phyloP scores from a whole-genome alignment of 345 rosid species.

The Sonneratia alba region DNA sequence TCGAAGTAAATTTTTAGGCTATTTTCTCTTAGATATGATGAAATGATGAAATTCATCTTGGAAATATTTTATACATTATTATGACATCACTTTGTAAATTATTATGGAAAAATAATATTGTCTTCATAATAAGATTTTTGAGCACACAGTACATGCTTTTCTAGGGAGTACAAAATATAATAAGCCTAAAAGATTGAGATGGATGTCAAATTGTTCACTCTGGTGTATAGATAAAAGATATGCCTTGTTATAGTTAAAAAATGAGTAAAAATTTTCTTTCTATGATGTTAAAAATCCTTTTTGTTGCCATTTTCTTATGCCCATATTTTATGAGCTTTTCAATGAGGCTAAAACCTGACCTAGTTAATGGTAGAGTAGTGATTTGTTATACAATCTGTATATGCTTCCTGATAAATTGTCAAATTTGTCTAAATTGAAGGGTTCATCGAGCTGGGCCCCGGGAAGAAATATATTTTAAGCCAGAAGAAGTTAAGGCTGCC shows the following conservation, averaged over 20 bases:
- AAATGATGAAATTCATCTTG: too few relatives aligned
- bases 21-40: too few relatives aligned
- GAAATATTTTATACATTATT: neutral
- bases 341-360: neutral
- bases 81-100: neutral
- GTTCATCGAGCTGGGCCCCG: slow-evolving; percentile 94
- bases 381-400: neutral
- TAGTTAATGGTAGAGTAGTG: neutral
- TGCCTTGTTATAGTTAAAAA: neutral
- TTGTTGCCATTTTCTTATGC: neutral
- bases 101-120: neutral
- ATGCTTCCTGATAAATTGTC: neutral
- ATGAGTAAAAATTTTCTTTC: neutral
- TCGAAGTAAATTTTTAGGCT: too few relatives aligned
- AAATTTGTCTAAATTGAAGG: slow-evolving; percentile 30
- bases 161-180: neutral
- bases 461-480: slow-evolving; percentile 75
- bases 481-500: slow-evolving; percentile 85
- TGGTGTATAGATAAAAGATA: neutral
- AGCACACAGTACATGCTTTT: neutral
- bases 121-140: neutral
- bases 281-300: neutral
- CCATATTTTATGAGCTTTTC: neutral
- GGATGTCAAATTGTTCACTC: neutral
- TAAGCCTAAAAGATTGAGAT: neutral